Evolutionary conservation across 1,284 basidiomycete species (phyloP), one percentile per base, ranked within the genome.

Genomic region (Marasmius tenuissimus): DNA sequence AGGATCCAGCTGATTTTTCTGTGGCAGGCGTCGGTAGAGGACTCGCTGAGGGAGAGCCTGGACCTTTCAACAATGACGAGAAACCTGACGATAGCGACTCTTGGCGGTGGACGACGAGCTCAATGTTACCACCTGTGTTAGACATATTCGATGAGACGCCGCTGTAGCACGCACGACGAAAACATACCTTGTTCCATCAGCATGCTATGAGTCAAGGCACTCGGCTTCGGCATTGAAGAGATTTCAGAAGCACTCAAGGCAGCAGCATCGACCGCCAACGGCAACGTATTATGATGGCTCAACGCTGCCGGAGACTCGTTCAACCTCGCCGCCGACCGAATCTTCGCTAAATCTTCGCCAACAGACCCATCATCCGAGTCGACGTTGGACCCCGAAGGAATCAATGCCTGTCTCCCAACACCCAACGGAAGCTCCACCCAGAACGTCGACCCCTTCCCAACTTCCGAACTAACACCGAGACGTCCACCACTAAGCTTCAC

Each of bases 401-500:
- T 49, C 22, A 63, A 51, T 1, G 62, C 56, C 50, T 58, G 59
- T 9, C 62, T 56, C 16, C 78, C 77, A 39, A 81, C 74, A 12
- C 73, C 78, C 75, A 79, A 73, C 75, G 88, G 87, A 48, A 94
- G 75, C 72, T 94, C 93, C 40, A 93, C 87, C 89, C 88, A 91
- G 72, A 92, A 92, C 14, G 86, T 90, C 27, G 87, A 90, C 10
- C 90, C 90, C 66, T 79, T 74, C 4, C 81, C 81, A 2, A 82
- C 76, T 70, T 86, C 85, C 4, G 87, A 89, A 63, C 75, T 77
- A 20, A 91, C 84, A 16, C 94, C 92, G 10, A 95, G 77, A 33
- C 92, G 83, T 7, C 62, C 94, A 7, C 91, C 88, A 60, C 85
- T 89, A 40, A 94, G 80, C 73, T 90, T 93, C 65, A 97, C 91